Percentiles rank a stretch among this genome's conserved stretches.
Conservation (phyloP, 225 moss, liverwort and hornwort species). For the Lunularia cruciata region DNA sequence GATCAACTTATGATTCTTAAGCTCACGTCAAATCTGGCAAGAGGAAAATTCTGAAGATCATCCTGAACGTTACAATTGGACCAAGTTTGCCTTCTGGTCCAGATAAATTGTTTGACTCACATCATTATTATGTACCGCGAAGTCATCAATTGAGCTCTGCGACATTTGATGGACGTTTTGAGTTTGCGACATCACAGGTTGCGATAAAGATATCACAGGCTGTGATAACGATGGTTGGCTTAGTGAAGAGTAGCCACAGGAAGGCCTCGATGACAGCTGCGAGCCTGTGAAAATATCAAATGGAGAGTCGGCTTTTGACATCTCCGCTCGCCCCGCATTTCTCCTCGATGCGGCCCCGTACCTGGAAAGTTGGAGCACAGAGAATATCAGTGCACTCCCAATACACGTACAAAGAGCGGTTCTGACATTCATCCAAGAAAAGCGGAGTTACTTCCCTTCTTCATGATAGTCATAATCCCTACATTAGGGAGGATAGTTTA, state of each 20-base stretch:
- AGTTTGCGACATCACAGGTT: slow-evolving; percentile 26
- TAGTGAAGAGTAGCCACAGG: slow-evolving; percentile 24
- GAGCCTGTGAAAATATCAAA: slow-evolving; percentile 12
- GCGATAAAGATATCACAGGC: too few species aligned
- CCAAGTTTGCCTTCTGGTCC: too few species aligned
- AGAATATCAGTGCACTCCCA: not conserved
- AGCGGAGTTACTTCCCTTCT: not conserved
- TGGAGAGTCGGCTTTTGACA: slow-evolving; percentile 11
- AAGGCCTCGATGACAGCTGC: slow-evolving; percentile 21
- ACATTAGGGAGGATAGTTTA: too few species aligned
- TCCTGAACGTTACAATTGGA: not conserved
- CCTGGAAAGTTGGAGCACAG: slow-evolving; percentile 5
- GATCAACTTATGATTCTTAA: not conserved
- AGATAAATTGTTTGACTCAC: slow-evolving; percentile 11
- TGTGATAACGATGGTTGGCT: slow-evolving; percentile 41
- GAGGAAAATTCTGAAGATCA: not conserved
- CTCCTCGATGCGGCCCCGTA: slow-evolving; percentile 19
- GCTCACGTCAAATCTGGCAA: not conserved
- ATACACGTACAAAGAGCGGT: too few species aligned
- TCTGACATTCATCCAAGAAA: too few species aligned
- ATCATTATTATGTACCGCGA: slow-evolving; percentile 7
- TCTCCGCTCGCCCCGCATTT: slow-evolving; percentile 5
- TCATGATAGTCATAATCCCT: too few species aligned
- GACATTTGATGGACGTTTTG: slow-evolving; percentile 34
- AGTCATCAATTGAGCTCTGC: slow-evolving; percentile 30